Percentiles rank a stretch among this genome's conserved stretches.
Conservation (phyloP, 192 early-diverging fungal species). For the Backusella westeae region DNA sequence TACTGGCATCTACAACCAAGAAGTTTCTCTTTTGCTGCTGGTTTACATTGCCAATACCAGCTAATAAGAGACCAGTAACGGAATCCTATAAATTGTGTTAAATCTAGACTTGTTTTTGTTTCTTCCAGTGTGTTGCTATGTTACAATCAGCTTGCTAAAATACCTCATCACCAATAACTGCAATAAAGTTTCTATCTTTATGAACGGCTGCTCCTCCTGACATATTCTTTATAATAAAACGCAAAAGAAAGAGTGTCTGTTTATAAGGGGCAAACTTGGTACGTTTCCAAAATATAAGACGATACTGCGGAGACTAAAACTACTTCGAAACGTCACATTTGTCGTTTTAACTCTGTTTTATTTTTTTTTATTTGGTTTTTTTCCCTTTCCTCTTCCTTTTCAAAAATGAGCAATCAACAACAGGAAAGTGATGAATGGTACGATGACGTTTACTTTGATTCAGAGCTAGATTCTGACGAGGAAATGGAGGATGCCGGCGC, state of each 20-base stretch:
- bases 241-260: neutral
- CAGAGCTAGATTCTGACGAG: slow-evolving; percentile 25
- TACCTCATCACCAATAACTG: slow-evolving; percentile 69
- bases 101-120: neutral
- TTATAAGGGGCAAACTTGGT: neutral
- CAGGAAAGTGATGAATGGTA: slow-evolving; percentile 38
- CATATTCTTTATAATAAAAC: slow-evolving; percentile 12
- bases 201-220: slow-evolving; percentile 28
- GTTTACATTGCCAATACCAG: slow-evolving; percentile 95
- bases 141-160: neutral
- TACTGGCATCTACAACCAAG: slow-evolving; percentile 92
- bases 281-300: neutral
- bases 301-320: neutral
- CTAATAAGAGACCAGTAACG: slow-evolving; percentile 95
- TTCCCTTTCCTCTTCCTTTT: neutral
- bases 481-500: slow-evolving; percentile 17
- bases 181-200: slow-evolving; percentile 60
- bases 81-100: slow-evolving; percentile 53
- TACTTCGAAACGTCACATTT: neutral
- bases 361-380: neutral
- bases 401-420: neutral
- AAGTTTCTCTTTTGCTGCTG: slow-evolving; percentile 93
- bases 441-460: slow-evolving; percentile 55
- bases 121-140: neutral
- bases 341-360: neutral